A percentile compares a stretch with the other conserved stretches of the same genome.
Evolutionary conservation across 1,139 yeast species (phyloP).

Genomic region (Scheffersomyces segobiensis): DNA sequence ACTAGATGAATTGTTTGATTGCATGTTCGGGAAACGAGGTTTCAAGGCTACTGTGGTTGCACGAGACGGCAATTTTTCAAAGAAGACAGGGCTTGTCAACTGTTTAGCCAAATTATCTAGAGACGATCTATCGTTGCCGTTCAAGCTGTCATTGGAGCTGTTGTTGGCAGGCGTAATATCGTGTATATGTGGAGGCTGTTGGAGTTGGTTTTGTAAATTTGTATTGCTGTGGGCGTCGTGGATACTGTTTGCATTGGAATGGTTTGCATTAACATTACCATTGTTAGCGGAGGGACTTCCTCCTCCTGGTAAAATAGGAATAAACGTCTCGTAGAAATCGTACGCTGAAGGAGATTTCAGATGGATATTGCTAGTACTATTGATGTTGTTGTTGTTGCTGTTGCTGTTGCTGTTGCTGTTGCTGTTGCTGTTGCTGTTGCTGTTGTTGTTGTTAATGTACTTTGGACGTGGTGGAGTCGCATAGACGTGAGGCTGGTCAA

Average conservation of each 20-base stretch:
- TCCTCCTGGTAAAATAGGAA: slow-evolving; percentile 34
- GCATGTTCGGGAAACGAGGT: slow-evolving; percentile 2
- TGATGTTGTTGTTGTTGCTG: slow-evolving; percentile 2
- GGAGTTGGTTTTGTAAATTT: not conserved
- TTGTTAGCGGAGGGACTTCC: not conserved
- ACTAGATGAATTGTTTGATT: slow-evolving; percentile 23
- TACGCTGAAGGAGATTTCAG: slow-evolving; percentile 31
- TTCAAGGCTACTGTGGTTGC: slow-evolving; percentile 15
- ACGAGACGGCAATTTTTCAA: slow-evolving; percentile 41
- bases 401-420: slow-evolving; percentile 1
- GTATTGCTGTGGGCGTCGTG: not conserved
- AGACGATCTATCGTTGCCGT: slow-evolving; percentile 14
- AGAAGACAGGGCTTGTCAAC: slow-evolving; percentile 34
- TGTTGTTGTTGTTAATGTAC: slow-evolving; percentile 4
- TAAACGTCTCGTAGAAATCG: slow-evolving; percentile 46
- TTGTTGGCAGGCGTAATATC: slow-evolving; percentile 5
- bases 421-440: slow-evolving; percentile 2
- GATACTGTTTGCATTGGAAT: not conserved
- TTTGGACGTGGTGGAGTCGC: slow-evolving; percentile 3
- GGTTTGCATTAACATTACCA: not conserved
- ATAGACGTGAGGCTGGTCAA: slow-evolving; percentile 7
- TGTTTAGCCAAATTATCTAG: slow-evolving; percentile 46
- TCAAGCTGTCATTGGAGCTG: slow-evolving; percentile 1
- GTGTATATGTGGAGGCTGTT: not conserved
- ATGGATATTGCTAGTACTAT: slow-evolving; percentile 5